Conservation (phyloP, 164 flowering plant genomes). For the Sedum album region DNA sequence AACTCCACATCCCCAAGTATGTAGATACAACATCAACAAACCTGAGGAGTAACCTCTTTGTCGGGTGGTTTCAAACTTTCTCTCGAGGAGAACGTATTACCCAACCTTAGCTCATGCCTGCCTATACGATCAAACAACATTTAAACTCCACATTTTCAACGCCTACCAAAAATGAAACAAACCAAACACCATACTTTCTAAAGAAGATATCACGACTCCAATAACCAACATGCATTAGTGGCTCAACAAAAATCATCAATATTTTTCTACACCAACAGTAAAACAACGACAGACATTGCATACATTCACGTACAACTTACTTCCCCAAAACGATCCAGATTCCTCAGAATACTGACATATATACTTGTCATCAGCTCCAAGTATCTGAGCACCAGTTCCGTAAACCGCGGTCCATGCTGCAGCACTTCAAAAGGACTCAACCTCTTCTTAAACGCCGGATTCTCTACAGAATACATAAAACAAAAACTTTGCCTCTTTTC, state of each 20-base stretch:
- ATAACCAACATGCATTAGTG: not conserved
- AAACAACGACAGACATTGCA: not conserved
- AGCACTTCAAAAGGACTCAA: constrained; percentile 38
- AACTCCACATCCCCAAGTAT: not conserved
- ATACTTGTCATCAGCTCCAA: constrained; percentile 88
- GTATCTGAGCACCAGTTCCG: constrained; percentile 96
- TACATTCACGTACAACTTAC: constrained; percentile 33
- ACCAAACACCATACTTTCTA: not conserved
- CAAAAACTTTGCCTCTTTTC: constrained; percentile 77
- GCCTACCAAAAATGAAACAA: not conserved
- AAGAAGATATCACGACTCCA: not conserved
- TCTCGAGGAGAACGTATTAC: constrained; percentile 54
- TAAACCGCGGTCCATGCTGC: constrained; percentile 64
- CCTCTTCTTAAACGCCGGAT: constrained; percentile 59
- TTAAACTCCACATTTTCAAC: not conserved
- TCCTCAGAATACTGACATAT: constrained; percentile 72
- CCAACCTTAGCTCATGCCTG: constrained; percentile 78
- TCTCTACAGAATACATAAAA: constrained; percentile 90
- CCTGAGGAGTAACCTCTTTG: constrained; percentile 89
- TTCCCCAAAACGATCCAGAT: constrained; percentile 78
- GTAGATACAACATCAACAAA: constrained; percentile 29
- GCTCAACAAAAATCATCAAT: not conserved
- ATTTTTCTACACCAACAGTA: not conserved
- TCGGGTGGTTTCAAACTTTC: constrained; percentile 46
- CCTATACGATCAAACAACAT: constrained; percentile 34